Conservation (phyloP, 2,329 filamentous ascomycete genomes). For the Paraphaeosphaeria minitans region DNA sequence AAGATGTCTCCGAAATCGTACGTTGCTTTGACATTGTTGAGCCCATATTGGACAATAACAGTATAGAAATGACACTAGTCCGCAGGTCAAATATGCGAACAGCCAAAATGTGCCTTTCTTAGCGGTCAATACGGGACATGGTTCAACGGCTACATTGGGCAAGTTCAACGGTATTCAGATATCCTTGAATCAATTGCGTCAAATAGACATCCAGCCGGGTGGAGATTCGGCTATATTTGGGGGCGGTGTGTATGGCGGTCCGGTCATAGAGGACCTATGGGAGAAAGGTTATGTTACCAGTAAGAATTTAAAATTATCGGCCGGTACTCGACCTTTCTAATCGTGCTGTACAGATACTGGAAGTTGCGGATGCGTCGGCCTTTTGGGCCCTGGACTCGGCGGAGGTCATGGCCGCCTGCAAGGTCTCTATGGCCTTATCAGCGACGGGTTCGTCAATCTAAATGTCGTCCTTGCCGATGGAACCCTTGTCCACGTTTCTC, state of each 20-base stretch:
- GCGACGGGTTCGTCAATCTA: conserved; percentile 58
- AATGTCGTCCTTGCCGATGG: conserved; percentile 59
- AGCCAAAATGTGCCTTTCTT: background rate
- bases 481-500: conserved; percentile 28
- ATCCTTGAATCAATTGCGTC: background rate
- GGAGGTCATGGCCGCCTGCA: conserved; percentile 62
- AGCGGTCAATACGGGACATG: background rate
- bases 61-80: background rate
- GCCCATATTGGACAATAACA: background rate
- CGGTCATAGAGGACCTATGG: background rate
- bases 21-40: background rate
- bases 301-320: background rate
- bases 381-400: background rate
- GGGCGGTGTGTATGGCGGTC: background rate
- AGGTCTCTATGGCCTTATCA: conserved; percentile 57
- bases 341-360: background rate
- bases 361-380: background rate
- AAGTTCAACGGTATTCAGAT: background rate
- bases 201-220: background rate
- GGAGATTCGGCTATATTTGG: background rate
- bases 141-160: background rate
- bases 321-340: background rate
- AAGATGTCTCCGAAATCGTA: too few species aligned
- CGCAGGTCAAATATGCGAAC: background rate
- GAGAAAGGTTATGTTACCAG: too few species aligned